Percentiles rank a stretch among this genome's conserved stretches.
phyloP scores from a whole-genome alignment of 257 asterid genomes.

The Henckelia pumila region DNA sequence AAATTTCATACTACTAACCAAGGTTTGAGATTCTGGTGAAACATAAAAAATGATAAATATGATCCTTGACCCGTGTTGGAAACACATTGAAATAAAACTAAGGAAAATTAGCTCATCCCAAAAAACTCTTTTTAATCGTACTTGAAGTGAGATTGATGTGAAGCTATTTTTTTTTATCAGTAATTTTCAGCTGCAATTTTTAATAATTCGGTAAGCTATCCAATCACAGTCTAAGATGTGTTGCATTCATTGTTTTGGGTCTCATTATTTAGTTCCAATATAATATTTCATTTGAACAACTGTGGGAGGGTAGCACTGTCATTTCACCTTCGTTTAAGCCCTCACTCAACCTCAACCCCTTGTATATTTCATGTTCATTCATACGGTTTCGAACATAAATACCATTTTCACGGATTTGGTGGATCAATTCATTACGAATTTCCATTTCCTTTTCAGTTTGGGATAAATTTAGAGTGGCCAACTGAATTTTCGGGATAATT shows the following conservation, averaged over 20 bases:
- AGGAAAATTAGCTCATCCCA: too few species aligned
- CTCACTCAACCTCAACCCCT: conserved; percentile 22
- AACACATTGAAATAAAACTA: too few species aligned
- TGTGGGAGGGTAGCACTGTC: conserved; percentile 22
- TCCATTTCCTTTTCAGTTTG: conserved; percentile 10
- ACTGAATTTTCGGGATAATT: conserved; percentile 10
- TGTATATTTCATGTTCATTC: conserved; percentile 9
- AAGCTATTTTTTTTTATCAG: too few species aligned
- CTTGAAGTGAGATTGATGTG: too few species aligned
- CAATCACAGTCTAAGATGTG: neutral
- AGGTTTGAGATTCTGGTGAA: too few species aligned
- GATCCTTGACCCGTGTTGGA: too few species aligned
- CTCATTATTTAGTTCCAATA: too few species aligned
- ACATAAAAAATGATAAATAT: too few species aligned
- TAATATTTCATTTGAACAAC: neutral
- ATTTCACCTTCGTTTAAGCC: conserved; percentile 15
- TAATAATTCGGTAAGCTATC: neutral
- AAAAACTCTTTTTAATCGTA: too few species aligned
- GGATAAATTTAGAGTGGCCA: conserved; percentile 15
- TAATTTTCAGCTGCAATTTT: too few species aligned
- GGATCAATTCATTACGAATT: neutral
- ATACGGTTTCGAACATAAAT: conserved; percentile 10
- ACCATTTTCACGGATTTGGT: conserved; percentile 17
- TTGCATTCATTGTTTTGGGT: neutral
- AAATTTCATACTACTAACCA: too few species aligned